These are phyloP conservation scores for Stereum hirsutum DNA, from an alignment of 1,284 basidiomycete genomes.

Conservation along the genomic window DNA sequence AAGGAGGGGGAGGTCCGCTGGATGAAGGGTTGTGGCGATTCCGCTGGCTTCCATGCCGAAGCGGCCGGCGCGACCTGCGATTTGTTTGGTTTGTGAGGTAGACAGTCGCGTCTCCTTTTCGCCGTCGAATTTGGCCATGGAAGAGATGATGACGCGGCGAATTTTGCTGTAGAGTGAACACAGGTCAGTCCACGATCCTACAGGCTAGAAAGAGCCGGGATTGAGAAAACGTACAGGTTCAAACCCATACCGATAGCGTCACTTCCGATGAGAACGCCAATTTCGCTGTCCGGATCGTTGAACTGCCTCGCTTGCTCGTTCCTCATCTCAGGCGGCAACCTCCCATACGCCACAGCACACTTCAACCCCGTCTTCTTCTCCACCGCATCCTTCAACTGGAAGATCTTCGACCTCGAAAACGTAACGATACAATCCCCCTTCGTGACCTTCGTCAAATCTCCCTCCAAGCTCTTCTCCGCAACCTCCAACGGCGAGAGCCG, in stretches of 20 bases:
- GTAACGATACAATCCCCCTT: slow-evolving; percentile 91
- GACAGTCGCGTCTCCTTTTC: slow-evolving; percentile 44
- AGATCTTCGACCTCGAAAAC: slow-evolving; percentile 77
- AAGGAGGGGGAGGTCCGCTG: slow-evolving; percentile 61
- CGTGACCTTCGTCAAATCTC: slow-evolving; percentile 55
- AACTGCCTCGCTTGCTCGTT: slow-evolving; percentile 86
- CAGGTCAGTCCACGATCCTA: slow-evolving; percentile 1
- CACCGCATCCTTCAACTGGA: slow-evolving; percentile 65
- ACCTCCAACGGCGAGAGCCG: slow-evolving; percentile 82
- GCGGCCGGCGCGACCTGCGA: slow-evolving; percentile 91
- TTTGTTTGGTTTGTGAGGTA: slow-evolving; percentile 88
- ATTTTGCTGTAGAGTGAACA: slow-evolving; percentile 60
- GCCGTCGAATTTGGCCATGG: slow-evolving; percentile 72
- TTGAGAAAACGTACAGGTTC: slow-evolving; percentile 63
- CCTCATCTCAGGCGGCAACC: slow-evolving; percentile 82
- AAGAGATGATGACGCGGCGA: slow-evolving; percentile 81
- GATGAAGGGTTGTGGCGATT: slow-evolving; percentile 65
- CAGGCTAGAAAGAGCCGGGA: neutral
- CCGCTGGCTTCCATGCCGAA: slow-evolving; percentile 69
- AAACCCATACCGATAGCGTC: slow-evolving; percentile 96
- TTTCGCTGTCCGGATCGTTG: slow-evolving; percentile 70
- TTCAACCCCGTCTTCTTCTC: slow-evolving; percentile 64
- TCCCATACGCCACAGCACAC: slow-evolving; percentile 88
- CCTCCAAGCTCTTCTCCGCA: slow-evolving; percentile 55
- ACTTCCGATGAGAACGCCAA: slow-evolving; percentile 84